Percentiles rank a stretch among this genome's conserved stretches.
phyloP scores from a whole-genome alignment of 345 rosid species.

The Cardamine chenopodiifolia region DNA sequence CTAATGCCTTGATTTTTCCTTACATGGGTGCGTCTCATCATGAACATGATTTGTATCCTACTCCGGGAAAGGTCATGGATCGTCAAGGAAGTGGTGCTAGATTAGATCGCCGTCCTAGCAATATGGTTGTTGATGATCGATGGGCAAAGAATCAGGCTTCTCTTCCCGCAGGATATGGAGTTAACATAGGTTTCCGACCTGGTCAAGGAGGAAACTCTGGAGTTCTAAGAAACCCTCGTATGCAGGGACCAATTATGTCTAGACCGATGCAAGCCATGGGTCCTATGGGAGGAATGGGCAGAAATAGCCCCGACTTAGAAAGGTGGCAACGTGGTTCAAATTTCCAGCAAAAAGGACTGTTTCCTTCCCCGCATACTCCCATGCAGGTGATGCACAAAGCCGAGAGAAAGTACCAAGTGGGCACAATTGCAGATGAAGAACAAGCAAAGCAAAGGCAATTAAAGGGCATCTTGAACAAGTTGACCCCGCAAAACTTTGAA shows the following conservation, averaged over 20 bases:
- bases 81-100: conserved; percentile 66
- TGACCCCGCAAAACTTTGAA: conserved; percentile 95
- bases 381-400: conserved; percentile 89
- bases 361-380: conserved; percentile 88
- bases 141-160: conserved; percentile 62
- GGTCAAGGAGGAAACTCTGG: conserved; percentile 80
- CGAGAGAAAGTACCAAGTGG: conserved; percentile 88
- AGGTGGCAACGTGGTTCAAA: conserved; percentile 81
- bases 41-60: conserved; percentile 61
- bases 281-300: conserved; percentile 64
- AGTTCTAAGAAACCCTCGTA: conserved; percentile 69
- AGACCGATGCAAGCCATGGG: conserved; percentile 76
- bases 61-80: conserved; percentile 65
- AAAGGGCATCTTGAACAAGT: conserved; percentile 88
- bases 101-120: conserved; percentile 73
- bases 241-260: conserved; percentile 63
- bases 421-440: conserved; percentile 77
- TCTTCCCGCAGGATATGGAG: conserved; percentile 57
- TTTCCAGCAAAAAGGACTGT: conserved; percentile 72
- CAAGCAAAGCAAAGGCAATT: conserved; percentile 80
- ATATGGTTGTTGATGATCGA: conserved; percentile 63
- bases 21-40: conserved; percentile 49
- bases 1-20: conserved; percentile 46
- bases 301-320: conserved; percentile 67
- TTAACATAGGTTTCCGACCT: conserved; percentile 59